Base-by-base conservation (phyloP, 1,284 basidiomycete species). In the Cryptococcus sp. region DNA sequence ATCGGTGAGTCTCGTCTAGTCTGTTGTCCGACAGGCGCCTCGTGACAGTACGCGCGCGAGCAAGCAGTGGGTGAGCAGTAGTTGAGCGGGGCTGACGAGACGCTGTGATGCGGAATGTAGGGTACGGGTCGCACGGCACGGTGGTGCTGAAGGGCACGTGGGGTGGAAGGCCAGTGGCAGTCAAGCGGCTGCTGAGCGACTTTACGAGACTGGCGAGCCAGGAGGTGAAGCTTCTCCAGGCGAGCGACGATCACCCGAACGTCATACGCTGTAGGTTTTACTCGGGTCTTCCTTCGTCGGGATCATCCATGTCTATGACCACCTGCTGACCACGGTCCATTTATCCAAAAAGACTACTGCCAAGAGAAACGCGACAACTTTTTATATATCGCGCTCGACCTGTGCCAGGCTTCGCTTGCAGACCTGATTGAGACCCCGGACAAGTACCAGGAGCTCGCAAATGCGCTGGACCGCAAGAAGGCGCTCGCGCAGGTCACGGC, bases 191-290 rank as follows among this genome's bases (percentile, higher is more conserved):
- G 13, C 82, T 98, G 24, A 88, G 88, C 66, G 94, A 98, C 75
- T 98, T 98, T 72, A 91, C 96, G 49, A 93, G 91, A 0, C 85
- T 98, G 36, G 94, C 95, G 1, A 85, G 88, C 9, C 89, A 95
- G 55, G 96, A 98, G 80, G 94, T 98, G 23, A 87, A 86, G 70
- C 85, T 98, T 44, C 82, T 98, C 2, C 91, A 95, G 78, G 94
- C 97, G 71, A 91, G 89, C 42, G 96, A 98, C 78, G 92, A 97
- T 73, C 96, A 98, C 69, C 92, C 93, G 4, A 98, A 98, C 76
- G 94, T 98, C 67, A 95, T 98, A 64, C 86, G 95, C 55, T 95
- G 74, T 75, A 50, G 63, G 60, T 70, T 11, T 5, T n/a, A n/a
- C n/a, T n/a, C n/a, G n/a, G n/a, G n/a, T n/a, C n/a, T n/a, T n/a